Conservation (phyloP, 495 filamentous ascomycete genomes). For the Penicillium desertorum region DNA sequence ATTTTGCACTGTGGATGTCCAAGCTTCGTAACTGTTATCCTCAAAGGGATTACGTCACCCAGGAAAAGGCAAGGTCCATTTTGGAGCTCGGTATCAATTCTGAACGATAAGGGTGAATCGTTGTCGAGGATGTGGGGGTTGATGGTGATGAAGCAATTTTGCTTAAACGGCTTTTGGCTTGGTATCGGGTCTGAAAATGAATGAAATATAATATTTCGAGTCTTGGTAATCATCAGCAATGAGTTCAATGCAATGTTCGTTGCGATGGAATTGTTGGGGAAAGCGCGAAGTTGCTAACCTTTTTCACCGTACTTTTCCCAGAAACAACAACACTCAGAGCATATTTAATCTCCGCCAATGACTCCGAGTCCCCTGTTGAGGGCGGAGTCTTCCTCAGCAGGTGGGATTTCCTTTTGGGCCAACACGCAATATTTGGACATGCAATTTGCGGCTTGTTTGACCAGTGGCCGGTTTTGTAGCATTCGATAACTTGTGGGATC, state of each 20-base stretch:
- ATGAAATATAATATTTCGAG: background rate
- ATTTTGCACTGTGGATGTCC: background rate
- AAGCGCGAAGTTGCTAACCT: background rate
- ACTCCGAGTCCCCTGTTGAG: background rate
- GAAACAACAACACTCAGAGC: background rate
- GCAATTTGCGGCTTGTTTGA: background rate
- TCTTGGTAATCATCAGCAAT: slow-evolving; percentile 1
- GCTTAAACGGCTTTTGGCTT: background rate
- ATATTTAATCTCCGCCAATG: background rate
- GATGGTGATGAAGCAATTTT: background rate
- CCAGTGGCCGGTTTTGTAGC: background rate
- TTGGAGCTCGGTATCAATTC: background rate
- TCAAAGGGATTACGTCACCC: background rate
- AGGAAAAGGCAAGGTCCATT: slow-evolving; percentile 5
- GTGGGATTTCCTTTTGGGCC: background rate
- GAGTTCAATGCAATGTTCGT: background rate
- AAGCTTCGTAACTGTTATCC: background rate
- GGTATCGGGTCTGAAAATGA: background rate
- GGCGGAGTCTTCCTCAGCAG: background rate
- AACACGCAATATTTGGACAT: background rate
- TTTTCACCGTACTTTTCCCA: background rate
- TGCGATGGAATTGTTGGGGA: background rate
- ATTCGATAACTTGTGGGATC: slow-evolving; percentile 4
- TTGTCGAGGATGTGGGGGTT: background rate
- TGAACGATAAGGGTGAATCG: background rate